A percentile compares a stretch with the other conserved stretches of the same genome.
Evolutionary conservation across 2,329 filamentous ascomycete genomes (phyloP).

Genomic region (Talaromyces piceae): DNA sequence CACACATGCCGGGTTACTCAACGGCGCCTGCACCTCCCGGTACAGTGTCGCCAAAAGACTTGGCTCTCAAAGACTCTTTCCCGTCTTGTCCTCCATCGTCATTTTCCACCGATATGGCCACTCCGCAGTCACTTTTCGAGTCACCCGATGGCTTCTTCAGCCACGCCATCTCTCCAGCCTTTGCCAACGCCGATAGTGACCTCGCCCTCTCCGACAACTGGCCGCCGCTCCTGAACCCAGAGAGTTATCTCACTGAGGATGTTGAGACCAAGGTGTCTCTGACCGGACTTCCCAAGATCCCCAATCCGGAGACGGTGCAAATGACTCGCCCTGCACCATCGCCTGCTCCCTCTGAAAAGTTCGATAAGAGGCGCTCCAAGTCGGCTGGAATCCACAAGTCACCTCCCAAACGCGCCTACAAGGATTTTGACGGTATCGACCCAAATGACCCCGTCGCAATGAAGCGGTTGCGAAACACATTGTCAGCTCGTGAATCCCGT

Average conservation of each 20-base stretch:
- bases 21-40: slow-evolving; percentile 32
- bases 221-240: slow-evolving; percentile 53
- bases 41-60: slow-evolving; percentile 79
- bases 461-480: slow-evolving; percentile 89
- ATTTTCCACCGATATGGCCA: slow-evolving; percentile 76
- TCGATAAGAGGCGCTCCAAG: slow-evolving; percentile 36
- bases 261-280: slow-evolving; percentile 22
- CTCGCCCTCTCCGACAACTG: slow-evolving; percentile 53
- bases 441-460: slow-evolving; percentile 66
- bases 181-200: slow-evolving; percentile 49
- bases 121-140: slow-evolving; percentile 59
- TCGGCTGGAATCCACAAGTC: slow-evolving; percentile 59
- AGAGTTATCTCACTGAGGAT: slow-evolving; percentile 21
- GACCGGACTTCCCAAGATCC: neutral
- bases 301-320: slow-evolving; percentile 16
- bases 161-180: slow-evolving; percentile 73
- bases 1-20: slow-evolving; percentile 28
- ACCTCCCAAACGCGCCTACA: slow-evolving; percentile 72
- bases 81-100: slow-evolving; percentile 71
- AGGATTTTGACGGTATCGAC: slow-evolving; percentile 68
- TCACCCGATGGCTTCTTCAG: slow-evolving; percentile 59
- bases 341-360: slow-evolving; percentile 29
- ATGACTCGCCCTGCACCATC: slow-evolving; percentile 2
- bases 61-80: slow-evolving; percentile 54
- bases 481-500: slow-evolving; percentile 88